Conservation (phyloP, 2,329 filamentous ascomycete species). For the Microdochium nivale region DNA sequence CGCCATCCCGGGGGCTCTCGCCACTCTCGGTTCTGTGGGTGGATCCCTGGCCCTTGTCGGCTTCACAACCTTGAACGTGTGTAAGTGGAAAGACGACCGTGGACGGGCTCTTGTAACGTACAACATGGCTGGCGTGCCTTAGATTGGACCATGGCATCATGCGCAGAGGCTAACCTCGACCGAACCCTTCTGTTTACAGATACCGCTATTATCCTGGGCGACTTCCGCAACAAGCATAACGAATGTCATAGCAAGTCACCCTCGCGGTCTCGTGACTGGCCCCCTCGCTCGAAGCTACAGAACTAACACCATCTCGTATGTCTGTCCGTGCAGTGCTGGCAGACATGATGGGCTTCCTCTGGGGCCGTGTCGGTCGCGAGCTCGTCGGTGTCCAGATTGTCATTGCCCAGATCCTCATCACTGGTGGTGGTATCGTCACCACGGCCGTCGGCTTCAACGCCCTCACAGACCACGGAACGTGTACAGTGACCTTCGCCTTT, state of each 20-base stretch:
- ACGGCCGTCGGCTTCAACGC: slow-evolving; percentile 15
- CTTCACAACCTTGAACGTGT: slow-evolving; percentile 19
- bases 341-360: slow-evolving; percentile 14
- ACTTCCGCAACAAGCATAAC: slow-evolving; percentile 15
- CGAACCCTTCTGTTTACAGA: background rate
- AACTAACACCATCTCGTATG: too few species aligned
- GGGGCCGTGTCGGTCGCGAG: slow-evolving; percentile 14
- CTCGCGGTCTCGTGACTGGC: too few species aligned
- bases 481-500: slow-evolving; percentile 15
- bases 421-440: slow-evolving; percentile 11
- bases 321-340: slow-evolving; percentile 13
- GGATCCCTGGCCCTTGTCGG: slow-evolving; percentile 24
- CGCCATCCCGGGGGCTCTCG: slow-evolving; percentile 8
- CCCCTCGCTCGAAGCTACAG: too few species aligned
- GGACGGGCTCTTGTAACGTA: too few species aligned
- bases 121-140: too few species aligned
- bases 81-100: too few species aligned
- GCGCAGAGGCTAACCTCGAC: too few species aligned
- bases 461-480: slow-evolving; percentile 14
- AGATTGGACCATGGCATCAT: too few species aligned
- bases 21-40: slow-evolving; percentile 11
- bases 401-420: slow-evolving; percentile 14
- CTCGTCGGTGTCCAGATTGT: slow-evolving; percentile 15
- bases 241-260: slow-evolving; percentile 13
- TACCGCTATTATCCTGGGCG: slow-evolving; percentile 9